Conservation (phyloP, 805 yeast genomes). For the Kodamaea hsintzibuensis region DNA sequence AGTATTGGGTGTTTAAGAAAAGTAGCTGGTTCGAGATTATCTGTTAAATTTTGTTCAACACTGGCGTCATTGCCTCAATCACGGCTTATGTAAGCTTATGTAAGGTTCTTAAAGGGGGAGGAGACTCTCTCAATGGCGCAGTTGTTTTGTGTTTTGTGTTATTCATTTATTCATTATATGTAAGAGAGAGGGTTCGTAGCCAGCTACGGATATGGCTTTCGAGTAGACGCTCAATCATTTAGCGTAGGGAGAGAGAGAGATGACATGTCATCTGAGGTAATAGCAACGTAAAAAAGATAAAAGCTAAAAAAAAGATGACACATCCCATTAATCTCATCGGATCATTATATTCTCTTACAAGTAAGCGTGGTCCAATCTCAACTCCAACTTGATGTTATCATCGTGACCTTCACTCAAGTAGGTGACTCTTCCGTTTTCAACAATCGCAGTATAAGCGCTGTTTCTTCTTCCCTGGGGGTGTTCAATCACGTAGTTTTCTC, state of each 20-base stretch:
- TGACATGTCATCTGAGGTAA: too few relatives aligned
- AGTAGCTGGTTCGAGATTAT: background rate
- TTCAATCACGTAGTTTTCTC: conserved; percentile 13
- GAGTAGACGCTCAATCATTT: background rate
- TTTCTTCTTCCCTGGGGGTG: conserved; percentile 13
- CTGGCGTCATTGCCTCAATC: background rate
- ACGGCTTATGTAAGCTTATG: background rate
- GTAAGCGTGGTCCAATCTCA: conserved; percentile 12
- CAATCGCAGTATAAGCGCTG: conserved; percentile 15
- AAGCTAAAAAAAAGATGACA: too few relatives aligned
- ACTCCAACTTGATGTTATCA: conserved; percentile 11
- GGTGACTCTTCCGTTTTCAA: conserved; percentile 21
- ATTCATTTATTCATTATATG: background rate
- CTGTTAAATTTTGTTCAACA: background rate
- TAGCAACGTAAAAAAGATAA: too few relatives aligned
- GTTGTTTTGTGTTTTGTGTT: background rate
- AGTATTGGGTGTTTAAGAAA: background rate
- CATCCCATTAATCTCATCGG: background rate
- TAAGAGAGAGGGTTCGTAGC: background rate
- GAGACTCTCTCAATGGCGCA: background rate
- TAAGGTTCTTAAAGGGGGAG: too few relatives aligned
- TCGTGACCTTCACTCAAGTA: conserved; percentile 18
- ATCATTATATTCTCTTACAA: conserved; percentile 1
- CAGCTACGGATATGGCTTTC: background rate
- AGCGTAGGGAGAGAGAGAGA: too few relatives aligned